Percentiles rank a stretch among this genome's conserved stretches.
Conservation (phyloP, 331 rosid genomes). For the Arachis monticola region DNA sequence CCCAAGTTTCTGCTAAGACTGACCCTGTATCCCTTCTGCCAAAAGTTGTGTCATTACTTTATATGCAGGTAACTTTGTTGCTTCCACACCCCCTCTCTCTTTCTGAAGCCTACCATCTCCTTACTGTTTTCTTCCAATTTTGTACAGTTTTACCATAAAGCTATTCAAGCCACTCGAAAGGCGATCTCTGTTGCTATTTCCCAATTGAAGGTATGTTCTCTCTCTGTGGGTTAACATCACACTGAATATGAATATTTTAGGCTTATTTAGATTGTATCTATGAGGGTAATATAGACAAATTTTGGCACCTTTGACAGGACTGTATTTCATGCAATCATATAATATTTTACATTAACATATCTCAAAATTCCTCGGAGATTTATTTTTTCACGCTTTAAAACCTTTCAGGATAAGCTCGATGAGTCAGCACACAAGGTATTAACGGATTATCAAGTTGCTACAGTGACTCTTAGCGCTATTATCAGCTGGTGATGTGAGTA, state of each 20-base stretch:
- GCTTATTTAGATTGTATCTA: slow-evolving; percentile 1
- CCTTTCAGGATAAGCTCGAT: slow-evolving; percentile 82
- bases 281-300: slow-evolving; percentile 6
- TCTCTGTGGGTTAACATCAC: not conserved
- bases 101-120: not conserved
- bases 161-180: slow-evolving; percentile 99
- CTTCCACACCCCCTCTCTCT: not conserved
- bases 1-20: slow-evolving; percentile 84
- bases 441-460: slow-evolving; percentile 79
- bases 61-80: slow-evolving; percentile 68
- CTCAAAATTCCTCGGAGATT: slow-evolving; percentile 2
- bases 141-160: slow-evolving; percentile 87
- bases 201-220: slow-evolving; percentile 65
- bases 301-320: not conserved
- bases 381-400: slow-evolving; percentile 9
- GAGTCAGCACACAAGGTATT: slow-evolving; percentile 74
- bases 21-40: slow-evolving; percentile 89
- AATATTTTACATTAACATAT: not conserved
- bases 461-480: slow-evolving; percentile 76
- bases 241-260: slow-evolving; percentile 1
- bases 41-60: slow-evolving; percentile 90
- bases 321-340: not conserved
- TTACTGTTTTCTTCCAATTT: not conserved
- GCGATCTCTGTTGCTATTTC: slow-evolving; percentile 91
- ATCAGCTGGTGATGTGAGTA: slow-evolving; percentile 91